Evolutionary conservation across 2,329 filamentous ascomycete genomes (phyloP).

Genomic region (Fusarium buxicola): DNA sequence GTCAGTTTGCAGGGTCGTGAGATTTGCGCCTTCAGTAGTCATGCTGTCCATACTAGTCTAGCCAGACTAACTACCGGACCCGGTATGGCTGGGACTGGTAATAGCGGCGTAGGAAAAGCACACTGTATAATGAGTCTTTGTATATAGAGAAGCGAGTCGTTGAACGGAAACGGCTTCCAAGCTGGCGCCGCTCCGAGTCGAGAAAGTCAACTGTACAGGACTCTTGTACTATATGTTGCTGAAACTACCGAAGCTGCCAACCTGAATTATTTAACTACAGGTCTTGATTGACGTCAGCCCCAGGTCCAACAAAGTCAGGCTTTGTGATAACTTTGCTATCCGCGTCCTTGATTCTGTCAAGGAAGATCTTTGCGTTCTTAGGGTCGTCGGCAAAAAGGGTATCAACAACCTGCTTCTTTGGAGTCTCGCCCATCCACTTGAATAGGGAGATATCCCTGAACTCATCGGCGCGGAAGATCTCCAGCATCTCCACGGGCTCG

Average conservation of each 20-base stretch:
- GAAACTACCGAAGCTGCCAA: neutral
- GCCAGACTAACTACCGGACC: too few relatives aligned
- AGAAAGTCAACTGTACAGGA: neutral
- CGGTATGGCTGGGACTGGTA: too few relatives aligned
- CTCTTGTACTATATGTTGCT: neutral
- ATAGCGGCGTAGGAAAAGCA: too few relatives aligned
- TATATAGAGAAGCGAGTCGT: too few relatives aligned
- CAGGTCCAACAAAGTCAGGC: conserved; percentile 37
- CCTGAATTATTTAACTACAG: conserved; percentile 1
- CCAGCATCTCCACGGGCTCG: conserved; percentile 79
- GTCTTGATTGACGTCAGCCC: conserved; percentile 4
- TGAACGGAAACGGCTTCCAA: too few relatives aligned
- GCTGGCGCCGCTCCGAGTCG: too few relatives aligned
- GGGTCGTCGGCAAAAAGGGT: conserved; percentile 73
- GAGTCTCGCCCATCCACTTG: conserved; percentile 81
- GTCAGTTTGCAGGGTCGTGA: too few relatives aligned
- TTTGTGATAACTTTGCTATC: conserved; percentile 67
- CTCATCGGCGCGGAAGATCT: conserved; percentile 78
- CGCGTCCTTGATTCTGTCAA: conserved; percentile 69
- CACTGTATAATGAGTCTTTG: too few relatives aligned
- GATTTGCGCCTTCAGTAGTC: too few relatives aligned
- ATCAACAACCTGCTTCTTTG: conserved; percentile 72
- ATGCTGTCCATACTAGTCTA: too few relatives aligned
- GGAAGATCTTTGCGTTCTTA: conserved; percentile 71
- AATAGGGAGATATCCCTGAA: conserved; percentile 80